Percentiles rank a stretch among this genome's conserved stretches.
Evolutionary conservation across 805 yeast species (phyloP).

Genomic region (Candida easanensis): DNA sequence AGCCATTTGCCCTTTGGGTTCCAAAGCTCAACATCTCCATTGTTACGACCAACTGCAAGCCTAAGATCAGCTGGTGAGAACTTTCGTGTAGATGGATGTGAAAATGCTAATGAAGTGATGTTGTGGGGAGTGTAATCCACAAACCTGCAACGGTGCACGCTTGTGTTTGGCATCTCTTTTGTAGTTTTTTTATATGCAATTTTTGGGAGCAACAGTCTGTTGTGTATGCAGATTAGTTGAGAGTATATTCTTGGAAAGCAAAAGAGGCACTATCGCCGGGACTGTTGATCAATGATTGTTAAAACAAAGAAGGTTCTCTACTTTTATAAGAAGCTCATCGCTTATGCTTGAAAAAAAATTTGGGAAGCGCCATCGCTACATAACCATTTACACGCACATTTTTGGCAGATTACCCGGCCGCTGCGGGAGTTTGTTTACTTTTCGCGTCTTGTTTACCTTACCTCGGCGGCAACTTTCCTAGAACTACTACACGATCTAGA

Average conservation of each 20-base stretch:
- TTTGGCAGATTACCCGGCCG: slow-evolving; percentile 14
- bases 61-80: slow-evolving; percentile 57
- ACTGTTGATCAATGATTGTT: no score
- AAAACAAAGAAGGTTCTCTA: no score
- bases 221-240: no score
- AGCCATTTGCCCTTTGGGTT: slow-evolving; percentile 81
- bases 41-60: slow-evolving; percentile 87
- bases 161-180: slow-evolving; percentile 10
- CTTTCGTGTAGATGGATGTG: slow-evolving; percentile 51
- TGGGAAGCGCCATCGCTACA: not conserved
- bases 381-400: not conserved
- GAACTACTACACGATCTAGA: not conserved
- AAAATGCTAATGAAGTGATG: slow-evolving; percentile 78
- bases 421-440: slow-evolving; percentile 11
- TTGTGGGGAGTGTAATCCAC: slow-evolving; percentile 85
- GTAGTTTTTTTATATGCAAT: no score
- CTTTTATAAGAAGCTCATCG: slow-evolving; percentile 13
- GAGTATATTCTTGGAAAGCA: no score
- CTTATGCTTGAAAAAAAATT: slow-evolving; percentile 1
- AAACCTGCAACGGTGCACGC: slow-evolving; percentile 83
- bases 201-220: no score
- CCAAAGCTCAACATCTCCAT: slow-evolving; percentile 97
- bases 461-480: not conserved
- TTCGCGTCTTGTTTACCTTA: slow-evolving; percentile 5
- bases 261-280: no score